These are phyloP conservation scores for Rutidosis leptorrhynchoides DNA, from an alignment of 129 eudicot genomes.

Conservation along the genomic window DNA sequence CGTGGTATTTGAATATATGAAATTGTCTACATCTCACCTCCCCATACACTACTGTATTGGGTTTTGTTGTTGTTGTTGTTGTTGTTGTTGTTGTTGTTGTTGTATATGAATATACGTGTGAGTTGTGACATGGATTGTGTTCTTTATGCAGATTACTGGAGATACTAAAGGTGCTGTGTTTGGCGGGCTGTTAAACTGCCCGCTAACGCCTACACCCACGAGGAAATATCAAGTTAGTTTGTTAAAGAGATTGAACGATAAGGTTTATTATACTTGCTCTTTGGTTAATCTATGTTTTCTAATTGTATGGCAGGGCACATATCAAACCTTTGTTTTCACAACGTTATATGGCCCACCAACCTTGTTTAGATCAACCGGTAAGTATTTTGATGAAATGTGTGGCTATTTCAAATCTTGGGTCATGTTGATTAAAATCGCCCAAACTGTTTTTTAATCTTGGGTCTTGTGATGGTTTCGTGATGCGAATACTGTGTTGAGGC, in stretches of 20 bases:
- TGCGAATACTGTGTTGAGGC: not conserved
- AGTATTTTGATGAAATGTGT: not conserved
- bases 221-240: constrained; percentile 76
- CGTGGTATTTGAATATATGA: too few species aligned
- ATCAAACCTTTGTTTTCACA: constrained; percentile 78
- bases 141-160: constrained; percentile 57
- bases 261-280: not conserved
- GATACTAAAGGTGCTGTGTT: constrained; percentile 79
- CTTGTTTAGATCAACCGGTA: constrained; percentile 84
- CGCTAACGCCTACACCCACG: constrained; percentile 59
- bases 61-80: too few species aligned
- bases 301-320: constrained; percentile 52
- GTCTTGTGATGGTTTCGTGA: not conserved
- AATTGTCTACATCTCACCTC: too few species aligned
- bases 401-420: too few species aligned
- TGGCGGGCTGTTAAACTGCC: constrained; percentile 78
- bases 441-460: not conserved
- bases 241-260: not conserved
- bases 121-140: not conserved
- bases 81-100: too few species aligned
- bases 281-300: not conserved
- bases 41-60: too few species aligned
- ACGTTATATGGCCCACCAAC: constrained; percentile 81
- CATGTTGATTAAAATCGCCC: not conserved
- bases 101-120: too few species aligned